A percentile compares a stretch with the other conserved stretches of the same genome.
Conservation (phyloP, 1,139 yeast species). For the Schwanniomyces etchellsii region DNA sequence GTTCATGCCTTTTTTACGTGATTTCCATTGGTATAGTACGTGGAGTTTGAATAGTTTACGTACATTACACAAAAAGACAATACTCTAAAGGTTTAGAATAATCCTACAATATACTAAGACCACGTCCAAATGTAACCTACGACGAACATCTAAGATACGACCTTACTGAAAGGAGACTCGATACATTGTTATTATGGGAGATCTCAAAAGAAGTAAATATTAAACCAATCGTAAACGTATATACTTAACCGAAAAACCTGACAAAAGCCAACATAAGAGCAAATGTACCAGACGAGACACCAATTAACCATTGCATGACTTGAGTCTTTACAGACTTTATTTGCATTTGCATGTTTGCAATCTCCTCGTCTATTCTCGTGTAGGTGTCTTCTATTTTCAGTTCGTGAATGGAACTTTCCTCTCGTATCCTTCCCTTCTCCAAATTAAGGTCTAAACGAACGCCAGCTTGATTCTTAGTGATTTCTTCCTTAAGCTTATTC, state of each 20-base stretch:
- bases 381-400: slow-evolving; percentile 92
- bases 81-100: no score
- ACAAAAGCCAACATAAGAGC: slow-evolving; percentile 90
- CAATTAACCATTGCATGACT: slow-evolving; percentile 96
- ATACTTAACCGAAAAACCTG: slow-evolving; percentile 74
- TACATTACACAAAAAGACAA: no score
- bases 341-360: slow-evolving; percentile 90
- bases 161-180: no score
- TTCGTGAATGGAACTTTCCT: slow-evolving; percentile 88
- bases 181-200: no score
- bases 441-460: slow-evolving; percentile 85
- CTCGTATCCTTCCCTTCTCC: slow-evolving; percentile 93
- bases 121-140: no score
- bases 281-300: slow-evolving; percentile 97
- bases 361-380: slow-evolving; percentile 91
- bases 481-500: slow-evolving; percentile 83
- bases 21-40: no score
- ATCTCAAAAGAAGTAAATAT: no score
- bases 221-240: no score
- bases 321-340: slow-evolving; percentile 93
- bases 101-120: no score
- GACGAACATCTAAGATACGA: no score
- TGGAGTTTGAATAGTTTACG: no score
- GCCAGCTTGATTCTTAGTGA: slow-evolving; percentile 84
- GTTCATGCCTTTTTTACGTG: slow-evolving; percentile 37